phyloP scores from a whole-genome alignment of 805 yeast genomes.

The Candida tammaniensis region DNA sequence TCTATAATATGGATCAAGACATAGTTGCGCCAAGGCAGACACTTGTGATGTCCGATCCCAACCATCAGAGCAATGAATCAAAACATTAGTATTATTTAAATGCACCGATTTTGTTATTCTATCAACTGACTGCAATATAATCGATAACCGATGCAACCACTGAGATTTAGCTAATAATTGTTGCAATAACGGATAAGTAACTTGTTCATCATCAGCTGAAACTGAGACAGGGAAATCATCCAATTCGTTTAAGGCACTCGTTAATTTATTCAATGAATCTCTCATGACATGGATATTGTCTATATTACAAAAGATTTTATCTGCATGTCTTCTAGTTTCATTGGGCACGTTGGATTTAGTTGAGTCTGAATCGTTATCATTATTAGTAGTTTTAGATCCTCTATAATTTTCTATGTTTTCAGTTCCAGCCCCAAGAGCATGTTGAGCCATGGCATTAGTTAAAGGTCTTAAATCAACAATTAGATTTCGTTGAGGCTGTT shows the following conservation, averaged over 20 bases:
- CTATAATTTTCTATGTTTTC: constrained; percentile 88
- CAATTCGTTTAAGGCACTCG: constrained; percentile 61
- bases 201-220: constrained; percentile 12
- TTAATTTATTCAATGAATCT: constrained; percentile 67
- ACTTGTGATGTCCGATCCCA: constrained; percentile 98
- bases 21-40: constrained; percentile 76
- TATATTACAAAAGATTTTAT: constrained; percentile 80
- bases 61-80: constrained; percentile 96
- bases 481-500: constrained; percentile 49
- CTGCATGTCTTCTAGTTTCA: constrained; percentile 25
- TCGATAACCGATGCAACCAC: constrained; percentile 74
- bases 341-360: constrained; percentile 1
- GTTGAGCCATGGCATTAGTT: constrained; percentile 94
- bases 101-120: constrained; percentile 79
- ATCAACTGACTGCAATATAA: constrained; percentile 72
- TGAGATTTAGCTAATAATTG: constrained; percentile 60
- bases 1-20: constrained; percentile 87
- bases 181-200: constrained; percentile 31
- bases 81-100: constrained; percentile 74
- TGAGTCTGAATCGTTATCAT: neutral
- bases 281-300: constrained; percentile 96
- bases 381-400: constrained; percentile 18
- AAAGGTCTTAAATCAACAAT: constrained; percentile 91
- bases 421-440: constrained; percentile 97
- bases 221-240: constrained; percentile 50